phyloP scores from a whole-genome alignment of 768 basidiomycete species.

The Mycena amicta region DNA sequence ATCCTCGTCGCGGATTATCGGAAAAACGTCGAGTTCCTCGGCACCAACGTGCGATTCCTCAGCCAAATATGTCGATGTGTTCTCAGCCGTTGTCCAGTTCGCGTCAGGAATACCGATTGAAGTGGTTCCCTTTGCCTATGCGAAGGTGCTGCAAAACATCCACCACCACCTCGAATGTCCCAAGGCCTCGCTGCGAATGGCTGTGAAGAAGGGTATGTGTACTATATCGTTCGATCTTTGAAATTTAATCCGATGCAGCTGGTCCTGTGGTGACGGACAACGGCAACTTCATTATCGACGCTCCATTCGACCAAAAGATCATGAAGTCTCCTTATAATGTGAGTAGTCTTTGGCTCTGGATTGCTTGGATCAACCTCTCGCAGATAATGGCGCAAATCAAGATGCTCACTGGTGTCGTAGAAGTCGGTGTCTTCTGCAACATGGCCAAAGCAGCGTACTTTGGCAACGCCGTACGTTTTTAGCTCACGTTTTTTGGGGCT shows the following conservation, averaged over 20 bases:
- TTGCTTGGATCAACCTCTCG: conserved; percentile 5
- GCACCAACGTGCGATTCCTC: conserved; percentile 68
- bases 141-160: conserved; percentile 77
- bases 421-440: conserved; percentile 95
- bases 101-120: conserved; percentile 91
- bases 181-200: conserved; percentile 87
- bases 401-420: conserved; percentile 96
- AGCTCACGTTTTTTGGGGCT: not conserved
- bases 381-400: conserved; percentile 84
- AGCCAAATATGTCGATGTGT: not conserved
- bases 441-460: conserved; percentile 98
- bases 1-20: conserved; percentile 93
- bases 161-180: conserved; percentile 62
- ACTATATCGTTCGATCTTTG: too few relatives aligned
- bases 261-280: conserved; percentile 98
- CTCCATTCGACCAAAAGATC: conserved; percentile 74
- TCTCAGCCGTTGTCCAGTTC: conserved; percentile 55
- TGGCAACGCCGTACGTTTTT: conserved; percentile 73
- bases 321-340: conserved; percentile 72
- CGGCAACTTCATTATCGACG: conserved; percentile 97
- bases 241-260: too few relatives aligned
- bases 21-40: conserved; percentile 84
- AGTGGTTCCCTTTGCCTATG: conserved; percentile 96
- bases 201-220: conserved; percentile 84
- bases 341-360: conserved; percentile 20